Conservation (phyloP, 306 rosid genomes). For the Senna siamea region DNA sequence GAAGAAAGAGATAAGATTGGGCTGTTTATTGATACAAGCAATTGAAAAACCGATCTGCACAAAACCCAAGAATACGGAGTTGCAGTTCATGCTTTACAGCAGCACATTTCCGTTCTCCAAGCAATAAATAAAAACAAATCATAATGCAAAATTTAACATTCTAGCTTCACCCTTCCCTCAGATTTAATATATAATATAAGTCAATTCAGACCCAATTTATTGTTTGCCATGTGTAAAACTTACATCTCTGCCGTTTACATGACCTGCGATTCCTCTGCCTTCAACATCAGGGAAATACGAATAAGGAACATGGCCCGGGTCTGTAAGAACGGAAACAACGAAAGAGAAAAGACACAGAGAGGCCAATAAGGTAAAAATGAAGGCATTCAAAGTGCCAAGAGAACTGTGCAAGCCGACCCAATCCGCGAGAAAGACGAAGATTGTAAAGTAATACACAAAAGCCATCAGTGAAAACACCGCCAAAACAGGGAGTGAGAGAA, state of each 20-base stretch:
- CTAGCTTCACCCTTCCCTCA: neutral
- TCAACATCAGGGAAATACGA: conserved; percentile 84
- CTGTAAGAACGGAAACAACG: conserved; percentile 67
- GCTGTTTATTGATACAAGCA: neutral
- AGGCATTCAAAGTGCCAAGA: conserved; percentile 64
- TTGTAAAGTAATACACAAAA: conserved; percentile 60
- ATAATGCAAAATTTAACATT: conserved; percentile 8
- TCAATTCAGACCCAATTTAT: conserved; percentile 20
- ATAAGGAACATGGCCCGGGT: conserved; percentile 79
- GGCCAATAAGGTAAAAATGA: conserved; percentile 57
- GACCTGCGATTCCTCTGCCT: conserved; percentile 42
- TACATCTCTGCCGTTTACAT: conserved; percentile 55
- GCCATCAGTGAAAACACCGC: conserved; percentile 55
- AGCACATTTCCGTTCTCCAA: conserved; percentile 15
- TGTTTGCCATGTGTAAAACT: conserved; percentile 27
- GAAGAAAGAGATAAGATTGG: no score
- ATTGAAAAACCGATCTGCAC: neutral
- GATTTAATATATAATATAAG: conserved; percentile 5
- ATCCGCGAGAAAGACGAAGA: conserved; percentile 72
- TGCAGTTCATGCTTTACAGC: neutral
- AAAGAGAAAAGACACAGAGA: conserved; percentile 71
- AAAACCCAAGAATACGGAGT: neutral
- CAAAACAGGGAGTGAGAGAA: conserved; percentile 60
- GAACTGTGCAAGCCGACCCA: conserved; percentile 73
- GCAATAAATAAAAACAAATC: conserved; percentile 10